Evolutionary conservation across 768 basidiomycete genomes (phyloP), one percentile per base, ranked within the genome.

Genomic region (Tricholoma hemisulphureum): DNA sequence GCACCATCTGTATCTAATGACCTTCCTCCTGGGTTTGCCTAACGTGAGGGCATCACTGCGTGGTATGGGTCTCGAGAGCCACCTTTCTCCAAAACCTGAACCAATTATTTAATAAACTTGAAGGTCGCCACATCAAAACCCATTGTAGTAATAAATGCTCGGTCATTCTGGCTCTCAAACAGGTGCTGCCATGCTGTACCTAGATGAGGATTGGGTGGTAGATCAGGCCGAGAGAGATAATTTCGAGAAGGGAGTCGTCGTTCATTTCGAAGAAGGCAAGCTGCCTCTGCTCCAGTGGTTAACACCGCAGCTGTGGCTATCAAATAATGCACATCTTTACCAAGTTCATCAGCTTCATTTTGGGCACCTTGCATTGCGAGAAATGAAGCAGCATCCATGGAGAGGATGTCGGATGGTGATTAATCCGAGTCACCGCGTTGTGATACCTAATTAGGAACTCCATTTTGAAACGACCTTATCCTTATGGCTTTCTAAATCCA

Each of bases 1-100:
- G 71, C 78, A 37, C 78, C 75, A n/a, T 63, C 63, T 11, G 74
- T 71, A 65, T 75, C 65, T 13, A 77, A 63, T 7, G 76, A 80
- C 4, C 73, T 50, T 0, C 55, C 26, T 1, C 45, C 56, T 8
- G 67, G 68, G 70, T 21, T 58, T 34, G 13, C 64, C 72, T 10
- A 18, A 7, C 1, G 23, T 10, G n/a, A 24, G 18, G 1, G 63
- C 58, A 61, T 78, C 75, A 11, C 24, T 9, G n/a, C 60, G 55
- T 1, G 67, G 61, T 39, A 69, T 69, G 0, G 68, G 53, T 31
- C 50, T 26, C 4, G 24, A 45, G 16, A 56, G 16, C 70, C 68
- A 71, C 0, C 7, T 6, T 6, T 50, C 37, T 5, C 57, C 66
- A 65, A 80, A 80, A 3, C 77, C 75, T 6, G 55, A 56, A 0